Conservation (phyloP, 108 stramenopile species). For the Nitzschia sp. region DNA sequence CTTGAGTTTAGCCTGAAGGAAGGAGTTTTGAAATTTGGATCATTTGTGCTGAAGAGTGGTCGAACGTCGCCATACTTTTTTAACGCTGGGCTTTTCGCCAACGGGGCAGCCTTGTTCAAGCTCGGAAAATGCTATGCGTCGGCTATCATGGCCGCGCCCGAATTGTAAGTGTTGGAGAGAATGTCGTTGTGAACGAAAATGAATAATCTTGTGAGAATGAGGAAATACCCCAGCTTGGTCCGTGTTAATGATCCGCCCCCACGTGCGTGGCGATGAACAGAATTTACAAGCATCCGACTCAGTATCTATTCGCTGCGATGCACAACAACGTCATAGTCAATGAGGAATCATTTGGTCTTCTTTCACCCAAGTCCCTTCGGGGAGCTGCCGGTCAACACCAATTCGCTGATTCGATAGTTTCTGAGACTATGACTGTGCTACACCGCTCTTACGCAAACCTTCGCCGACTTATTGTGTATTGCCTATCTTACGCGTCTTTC, state of each 20-base stretch:
- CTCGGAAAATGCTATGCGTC: slow-evolving; percentile 92
- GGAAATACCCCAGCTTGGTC: slow-evolving; percentile 65
- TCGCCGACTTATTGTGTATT: too few relatives aligned
- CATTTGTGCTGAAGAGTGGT: slow-evolving; percentile 97
- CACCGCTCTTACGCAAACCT: too few relatives aligned
- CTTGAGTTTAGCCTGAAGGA: slow-evolving; percentile 88
- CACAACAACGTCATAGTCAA: slow-evolving; percentile 10
- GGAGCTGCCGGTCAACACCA: slow-evolving; percentile 79
- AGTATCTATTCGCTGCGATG: too few relatives aligned
- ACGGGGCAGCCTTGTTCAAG: slow-evolving; percentile 78
- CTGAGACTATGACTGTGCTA: too few relatives aligned
- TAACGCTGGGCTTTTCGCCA: slow-evolving; percentile 95
- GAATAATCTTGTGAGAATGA: slow-evolving; percentile 47
- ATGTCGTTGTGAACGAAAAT: too few relatives aligned
- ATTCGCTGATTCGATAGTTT: slow-evolving; percentile 74
- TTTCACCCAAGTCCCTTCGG: slow-evolving; percentile 73
- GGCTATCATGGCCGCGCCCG: slow-evolving; percentile 83
- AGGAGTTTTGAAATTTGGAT: slow-evolving; percentile 94
- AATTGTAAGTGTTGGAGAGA: slow-evolving; percentile 87
- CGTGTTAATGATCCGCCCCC: slow-evolving; percentile 86
- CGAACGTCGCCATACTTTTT: slow-evolving; percentile 99
- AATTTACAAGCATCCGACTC: slow-evolving; percentile 62
- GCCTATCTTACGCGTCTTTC: too few relatives aligned
- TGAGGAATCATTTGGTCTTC: slow-evolving; percentile 75
- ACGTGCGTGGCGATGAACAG: slow-evolving; percentile 79